Conservation (phyloP, 495 filamentous ascomycete species). For the Neurospora sp. region DNA sequence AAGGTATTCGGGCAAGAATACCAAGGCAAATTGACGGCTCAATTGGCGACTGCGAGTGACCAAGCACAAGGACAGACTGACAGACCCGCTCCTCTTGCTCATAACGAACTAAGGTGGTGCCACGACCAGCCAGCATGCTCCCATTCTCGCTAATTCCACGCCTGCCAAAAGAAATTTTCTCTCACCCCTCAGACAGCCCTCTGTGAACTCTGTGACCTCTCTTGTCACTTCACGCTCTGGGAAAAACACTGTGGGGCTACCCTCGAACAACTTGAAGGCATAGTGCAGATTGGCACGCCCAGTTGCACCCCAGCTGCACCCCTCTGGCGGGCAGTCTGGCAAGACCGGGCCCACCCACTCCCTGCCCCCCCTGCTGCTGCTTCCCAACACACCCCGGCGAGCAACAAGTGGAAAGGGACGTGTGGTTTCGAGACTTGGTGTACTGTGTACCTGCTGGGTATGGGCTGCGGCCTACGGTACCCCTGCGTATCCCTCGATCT, state of each 20-base stretch:
- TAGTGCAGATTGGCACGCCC: conserved; percentile 16
- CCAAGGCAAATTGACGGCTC: not conserved
- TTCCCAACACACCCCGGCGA: not conserved
- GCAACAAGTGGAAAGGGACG: not conserved
- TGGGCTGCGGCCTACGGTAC: conserved; percentile 10
- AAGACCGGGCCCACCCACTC: conserved; percentile 14
- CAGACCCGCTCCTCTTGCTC: conserved; percentile 14
- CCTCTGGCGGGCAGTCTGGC: conserved; percentile 11
- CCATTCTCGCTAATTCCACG: conserved; percentile 17
- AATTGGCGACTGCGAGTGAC: not conserved
- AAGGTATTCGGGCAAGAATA: not conserved
- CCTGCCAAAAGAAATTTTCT: conserved; percentile 13
- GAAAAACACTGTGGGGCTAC: not conserved
- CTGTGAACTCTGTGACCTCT: not conserved
- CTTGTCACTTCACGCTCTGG: conserved; percentile 5
- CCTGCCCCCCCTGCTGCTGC: conserved; percentile 6
- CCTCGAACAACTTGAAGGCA: conserved; percentile 15
- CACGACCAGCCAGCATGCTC: conserved; percentile 16
- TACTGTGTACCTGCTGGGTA: conserved; percentile 6
- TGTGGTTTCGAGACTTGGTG: conserved; percentile 6
- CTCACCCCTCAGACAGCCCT: conserved; percentile 10
- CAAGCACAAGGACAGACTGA: conserved; percentile 3
- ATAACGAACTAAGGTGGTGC: conserved; percentile 25
- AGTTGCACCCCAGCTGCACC: conserved; percentile 4
- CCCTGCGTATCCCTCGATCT: conserved; percentile 1